Conservation (phyloP, 2,329 filamentous ascomycete species). For the Fusarium torreyae region DNA sequence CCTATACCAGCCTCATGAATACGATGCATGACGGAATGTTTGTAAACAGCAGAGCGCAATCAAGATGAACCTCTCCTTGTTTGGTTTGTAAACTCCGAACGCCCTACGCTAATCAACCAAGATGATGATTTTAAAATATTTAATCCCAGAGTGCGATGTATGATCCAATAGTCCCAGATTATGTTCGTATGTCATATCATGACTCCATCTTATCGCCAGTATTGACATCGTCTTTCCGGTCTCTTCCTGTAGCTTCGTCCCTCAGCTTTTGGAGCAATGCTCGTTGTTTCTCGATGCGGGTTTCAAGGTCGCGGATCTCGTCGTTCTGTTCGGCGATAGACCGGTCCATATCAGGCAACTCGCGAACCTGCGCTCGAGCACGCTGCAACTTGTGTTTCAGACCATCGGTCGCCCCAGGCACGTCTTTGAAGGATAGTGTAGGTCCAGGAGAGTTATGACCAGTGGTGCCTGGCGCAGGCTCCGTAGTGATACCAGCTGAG, state of each 20-base stretch:
- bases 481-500: constrained; percentile 58
- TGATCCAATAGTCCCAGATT: constrained; percentile 18
- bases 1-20: constrained; percentile 6
- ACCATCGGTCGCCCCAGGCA: constrained; percentile 82
- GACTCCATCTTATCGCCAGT: constrained; percentile 60
- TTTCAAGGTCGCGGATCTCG: constrained; percentile 78
- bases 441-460: constrained; percentile 54
- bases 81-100: constrained; percentile 29
- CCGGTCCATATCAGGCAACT: constrained; percentile 79
- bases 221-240: constrained; percentile 50
- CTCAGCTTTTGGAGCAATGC: constrained; percentile 69
- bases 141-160: neutral
- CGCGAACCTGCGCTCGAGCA: constrained; percentile 76
- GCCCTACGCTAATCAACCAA: constrained; percentile 25
- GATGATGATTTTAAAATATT: neutral
- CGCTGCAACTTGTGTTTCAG: constrained; percentile 88
- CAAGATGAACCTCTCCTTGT: constrained; percentile 25
- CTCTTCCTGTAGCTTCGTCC: constrained; percentile 59
- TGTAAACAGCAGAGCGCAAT: constrained; percentile 29
- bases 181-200: constrained; percentile 47
- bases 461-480: constrained; percentile 56
- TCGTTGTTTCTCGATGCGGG: constrained; percentile 73
- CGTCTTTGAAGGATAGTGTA: constrained; percentile 75
- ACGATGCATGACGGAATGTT: constrained; percentile 11
- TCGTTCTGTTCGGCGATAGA: constrained; percentile 77